Base-by-base conservation (phyloP, 2,329 filamentous ascomycete species). In the Microdochium nivale region DNA sequence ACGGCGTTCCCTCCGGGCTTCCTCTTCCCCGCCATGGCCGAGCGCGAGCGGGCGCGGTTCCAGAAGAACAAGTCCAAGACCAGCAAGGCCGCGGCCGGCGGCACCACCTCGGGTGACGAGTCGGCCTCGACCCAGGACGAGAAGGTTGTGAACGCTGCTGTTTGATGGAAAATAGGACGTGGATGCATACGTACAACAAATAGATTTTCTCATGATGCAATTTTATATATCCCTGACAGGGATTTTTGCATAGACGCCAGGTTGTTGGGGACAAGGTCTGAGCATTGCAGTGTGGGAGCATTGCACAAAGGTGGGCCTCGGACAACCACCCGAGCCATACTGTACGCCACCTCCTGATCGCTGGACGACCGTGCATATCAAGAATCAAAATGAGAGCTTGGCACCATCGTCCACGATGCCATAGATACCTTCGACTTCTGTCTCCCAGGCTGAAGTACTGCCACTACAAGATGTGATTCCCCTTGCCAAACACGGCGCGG, bases 21-120 rank as follows among this genome's bases (percentile, higher is more conserved):
- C 46, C 70, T 75, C 56, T 82, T 83, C 68, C 78, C 77, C 0
- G 72, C 74, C 56, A 81, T 81, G 78, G 65, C 68, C 16, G 54
- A 59, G 27, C 60, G 62, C 44, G 66, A 65, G 56, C 56, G 59
- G n/a, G 59, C 53, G 23, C 57, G 56, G 19, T 58, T 57, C 50
- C 54, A 59, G 53, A 60, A 60, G 55, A 58, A n/a, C n/a, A n/a
- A 52, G 50, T 53, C 51, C 44, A 57, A 56, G 53, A 59, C 55
- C 53, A 58, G 56, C 8, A 63, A 50, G 49, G 16, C 33, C 23
- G 23, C 48, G 48, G 47, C 16, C 13, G 27, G 24, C 13, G 49
- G 55, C 24, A 40, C 51, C 25, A 33, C 49, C 8, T 54, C 55
- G 43, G 49, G 52, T 30, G 54, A 57, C 23, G 56, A 58, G 23